Evolutionary conservation across 2,329 filamentous ascomycete genomes (phyloP).

Genomic region (Penicillium thymicola): DNA sequence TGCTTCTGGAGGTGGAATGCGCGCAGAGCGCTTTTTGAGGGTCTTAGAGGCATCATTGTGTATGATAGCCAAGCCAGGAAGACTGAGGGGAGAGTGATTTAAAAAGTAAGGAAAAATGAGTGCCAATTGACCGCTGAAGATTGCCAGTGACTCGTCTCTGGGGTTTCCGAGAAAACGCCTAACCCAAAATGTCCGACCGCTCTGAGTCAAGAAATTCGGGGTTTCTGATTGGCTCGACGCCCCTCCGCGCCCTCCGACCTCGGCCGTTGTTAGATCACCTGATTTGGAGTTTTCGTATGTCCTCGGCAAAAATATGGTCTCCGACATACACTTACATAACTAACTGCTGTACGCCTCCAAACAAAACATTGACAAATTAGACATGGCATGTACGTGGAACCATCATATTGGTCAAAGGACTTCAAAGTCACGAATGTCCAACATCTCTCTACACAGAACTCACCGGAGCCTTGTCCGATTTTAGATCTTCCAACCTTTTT

Average conservation of each 20-base stretch:
- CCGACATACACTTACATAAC: not conserved
- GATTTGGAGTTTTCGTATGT: slow-evolving; percentile 11
- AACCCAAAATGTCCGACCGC: slow-evolving; percentile 22
- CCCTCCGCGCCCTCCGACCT: slow-evolving; percentile 29
- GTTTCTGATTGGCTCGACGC: slow-evolving; percentile 23
- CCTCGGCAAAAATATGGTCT: not conserved
- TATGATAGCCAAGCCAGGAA: slow-evolving; percentile 35
- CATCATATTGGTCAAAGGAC: not conserved
- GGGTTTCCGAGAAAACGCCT: slow-evolving; percentile 21
- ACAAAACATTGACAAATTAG: not conserved
- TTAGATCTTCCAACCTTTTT: not conserved
- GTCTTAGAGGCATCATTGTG: slow-evolving; percentile 51
- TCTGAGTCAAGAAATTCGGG: slow-evolving; percentile 25
- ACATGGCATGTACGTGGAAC: not conserved
- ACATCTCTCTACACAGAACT: too few relatives aligned
- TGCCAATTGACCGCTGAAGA: slow-evolving; percentile 23
- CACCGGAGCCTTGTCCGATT: not conserved
- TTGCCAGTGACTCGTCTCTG: slow-evolving; percentile 20
- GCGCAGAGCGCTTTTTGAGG: slow-evolving; percentile 49
- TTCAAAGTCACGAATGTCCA: not conserved
- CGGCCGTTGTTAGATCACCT: slow-evolving; percentile 23
- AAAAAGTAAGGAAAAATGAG: slow-evolving; percentile 21
- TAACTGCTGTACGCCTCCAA: not conserved
- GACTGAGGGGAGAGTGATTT: slow-evolving; percentile 15
- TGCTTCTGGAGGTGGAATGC: slow-evolving; percentile 45